These are phyloP conservation scores for Rhizopogon salebrosus DNA, from an alignment of 768 basidiomycete genomes.

Conservation along the genomic window DNA sequence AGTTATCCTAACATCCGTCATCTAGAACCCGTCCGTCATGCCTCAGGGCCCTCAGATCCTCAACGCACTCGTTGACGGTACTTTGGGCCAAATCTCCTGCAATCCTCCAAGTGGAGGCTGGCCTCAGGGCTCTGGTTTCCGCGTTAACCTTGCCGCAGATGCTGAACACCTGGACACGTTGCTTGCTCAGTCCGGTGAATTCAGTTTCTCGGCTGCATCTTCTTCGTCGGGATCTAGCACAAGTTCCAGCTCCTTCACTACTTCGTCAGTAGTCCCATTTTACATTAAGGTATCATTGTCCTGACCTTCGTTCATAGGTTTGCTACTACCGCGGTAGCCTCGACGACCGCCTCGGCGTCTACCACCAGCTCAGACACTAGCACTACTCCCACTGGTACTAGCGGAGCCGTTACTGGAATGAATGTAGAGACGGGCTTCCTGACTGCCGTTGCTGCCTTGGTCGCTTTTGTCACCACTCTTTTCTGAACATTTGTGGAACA, in stretches of 20 bases:
- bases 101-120: constrained; percentile 61
- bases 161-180: constrained; percentile 43
- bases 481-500: constrained; percentile 11
- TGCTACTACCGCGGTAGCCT: neutral
- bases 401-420: constrained; percentile 26
- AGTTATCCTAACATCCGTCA: neutral
- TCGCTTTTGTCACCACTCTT: constrained; percentile 24
- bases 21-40: constrained; percentile 31
- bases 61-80: constrained; percentile 49
- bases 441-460: constrained; percentile 29
- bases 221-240: constrained; percentile 11
- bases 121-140: constrained; percentile 57
- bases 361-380: constrained; percentile 21
- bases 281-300: neutral
- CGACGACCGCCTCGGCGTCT: constrained; percentile 27
- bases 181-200: constrained; percentile 67
- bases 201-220: constrained; percentile 38
- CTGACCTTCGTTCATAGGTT: constrained; percentile 8
- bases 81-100: constrained; percentile 31
- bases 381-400: constrained; percentile 22
- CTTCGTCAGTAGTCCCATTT: constrained; percentile 11
- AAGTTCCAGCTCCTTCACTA: constrained; percentile 14
- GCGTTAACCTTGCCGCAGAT: constrained; percentile 64
- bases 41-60: constrained; percentile 43
- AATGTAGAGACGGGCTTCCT: constrained; percentile 28